Evolutionary conservation across 495 filamentous ascomycete species (phyloP).

Genomic region (Amniculicola lignicola): DNA sequence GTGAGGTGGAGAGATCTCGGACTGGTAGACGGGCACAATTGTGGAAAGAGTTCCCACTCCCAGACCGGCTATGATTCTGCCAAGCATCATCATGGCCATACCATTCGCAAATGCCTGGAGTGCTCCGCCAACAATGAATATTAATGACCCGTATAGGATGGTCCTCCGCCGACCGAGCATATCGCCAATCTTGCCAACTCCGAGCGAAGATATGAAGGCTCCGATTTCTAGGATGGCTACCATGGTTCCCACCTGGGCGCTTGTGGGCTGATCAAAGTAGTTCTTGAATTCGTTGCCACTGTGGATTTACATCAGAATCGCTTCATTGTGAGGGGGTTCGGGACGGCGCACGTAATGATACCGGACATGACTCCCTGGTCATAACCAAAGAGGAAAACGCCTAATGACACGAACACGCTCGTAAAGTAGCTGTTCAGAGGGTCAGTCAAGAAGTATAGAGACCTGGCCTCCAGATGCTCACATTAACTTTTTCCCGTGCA

Average conservation of each 20-base stretch:
- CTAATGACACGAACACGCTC: constrained; percentile 94
- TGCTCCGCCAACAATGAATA: constrained; percentile 88
- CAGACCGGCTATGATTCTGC: constrained; percentile 85
- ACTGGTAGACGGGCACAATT: constrained; percentile 97
- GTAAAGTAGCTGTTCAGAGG: constrained; percentile 80
- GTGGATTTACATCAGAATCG: constrained; percentile 13
- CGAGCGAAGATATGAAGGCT: constrained; percentile 82
- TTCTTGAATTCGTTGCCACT: constrained; percentile 83
- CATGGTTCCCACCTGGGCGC: constrained; percentile 86
- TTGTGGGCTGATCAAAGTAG: constrained; percentile 85
- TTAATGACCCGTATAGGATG: constrained; percentile 87
- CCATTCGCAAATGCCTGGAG: constrained; percentile 77
- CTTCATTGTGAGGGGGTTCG: constrained; percentile 2
- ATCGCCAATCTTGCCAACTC: constrained; percentile 88
- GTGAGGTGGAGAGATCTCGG: constrained; percentile 94
- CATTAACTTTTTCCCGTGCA: constrained; percentile 94
- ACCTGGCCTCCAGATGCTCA: constrained; percentile 53
- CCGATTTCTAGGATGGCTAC: constrained; percentile 95
- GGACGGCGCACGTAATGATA: constrained; percentile 80
- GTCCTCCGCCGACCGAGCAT: constrained; percentile 85
- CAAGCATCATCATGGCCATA: constrained; percentile 89
- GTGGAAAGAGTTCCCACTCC: constrained; percentile 93
- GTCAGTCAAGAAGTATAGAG: no score
- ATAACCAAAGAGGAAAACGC: constrained; percentile 97
- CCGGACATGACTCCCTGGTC: constrained; percentile 99